Evolutionary conservation across 768 basidiomycete genomes (phyloP).

Genomic region (Rhodotorula babjevae): DNA sequence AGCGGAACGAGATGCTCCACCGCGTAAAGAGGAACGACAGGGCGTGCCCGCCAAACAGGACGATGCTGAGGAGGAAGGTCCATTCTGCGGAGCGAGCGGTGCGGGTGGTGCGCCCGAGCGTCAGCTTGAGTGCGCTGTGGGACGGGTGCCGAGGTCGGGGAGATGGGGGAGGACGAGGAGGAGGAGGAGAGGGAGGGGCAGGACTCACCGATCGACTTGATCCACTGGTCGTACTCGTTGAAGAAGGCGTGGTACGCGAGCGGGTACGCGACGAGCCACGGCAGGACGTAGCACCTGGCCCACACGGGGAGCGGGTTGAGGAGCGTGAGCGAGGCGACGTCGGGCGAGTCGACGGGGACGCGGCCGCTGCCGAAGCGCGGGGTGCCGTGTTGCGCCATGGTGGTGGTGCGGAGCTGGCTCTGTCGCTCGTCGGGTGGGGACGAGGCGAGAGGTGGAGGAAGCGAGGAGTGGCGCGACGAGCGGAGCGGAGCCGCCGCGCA

Average conservation of each 20-base stretch:
- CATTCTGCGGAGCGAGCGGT: slow-evolving; percentile 61
- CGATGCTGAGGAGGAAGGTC: slow-evolving; percentile 88
- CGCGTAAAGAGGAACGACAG: slow-evolving; percentile 84
- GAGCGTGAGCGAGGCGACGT: slow-evolving; percentile 16
- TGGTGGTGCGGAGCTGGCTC: background rate
- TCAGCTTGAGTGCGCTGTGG: too few species aligned
- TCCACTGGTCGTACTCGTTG: slow-evolving; percentile 81
- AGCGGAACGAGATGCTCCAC: slow-evolving; percentile 76
- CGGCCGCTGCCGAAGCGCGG: slow-evolving; percentile 8
- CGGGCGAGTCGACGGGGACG: slow-evolving; percentile 15
- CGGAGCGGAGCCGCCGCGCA: too few species aligned
- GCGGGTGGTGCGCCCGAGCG: too few species aligned
- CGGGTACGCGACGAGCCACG: slow-evolving; percentile 49
- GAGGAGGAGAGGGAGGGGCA: too few species aligned
- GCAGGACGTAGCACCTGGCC: slow-evolving; percentile 47
- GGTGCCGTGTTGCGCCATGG: background rate
- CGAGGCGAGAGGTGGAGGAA: too few species aligned
- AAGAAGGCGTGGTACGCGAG: slow-evolving; percentile 72
- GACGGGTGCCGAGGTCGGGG: slow-evolving; percentile 8
- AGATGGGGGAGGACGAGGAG: background rate
- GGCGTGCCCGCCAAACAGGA: slow-evolving; percentile 79
- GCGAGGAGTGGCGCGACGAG: too few species aligned
- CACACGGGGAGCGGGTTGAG: slow-evolving; percentile 42
- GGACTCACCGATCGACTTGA: slow-evolving; percentile 51
- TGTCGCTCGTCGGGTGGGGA: too few species aligned